A percentile compares a stretch with the other conserved stretches of the same genome.
These are phyloP conservation scores for Lipomyces spencermartinsiae DNA, from an alignment of 805 yeast genomes.

Conservation along the genomic window DNA sequence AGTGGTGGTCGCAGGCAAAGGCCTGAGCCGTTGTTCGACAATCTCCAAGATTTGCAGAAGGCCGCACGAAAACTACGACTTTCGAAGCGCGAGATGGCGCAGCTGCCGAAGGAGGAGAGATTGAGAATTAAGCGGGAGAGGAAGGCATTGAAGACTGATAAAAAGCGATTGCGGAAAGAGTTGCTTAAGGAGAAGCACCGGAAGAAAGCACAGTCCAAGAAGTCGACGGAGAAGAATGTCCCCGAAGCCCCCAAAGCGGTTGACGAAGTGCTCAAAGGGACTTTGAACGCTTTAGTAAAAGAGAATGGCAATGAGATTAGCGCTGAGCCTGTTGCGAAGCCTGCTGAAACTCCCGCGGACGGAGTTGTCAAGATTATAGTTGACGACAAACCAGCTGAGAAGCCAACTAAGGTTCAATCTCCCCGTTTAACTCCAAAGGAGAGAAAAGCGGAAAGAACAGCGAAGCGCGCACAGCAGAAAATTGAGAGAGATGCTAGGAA, in stretches of 20 bases:
- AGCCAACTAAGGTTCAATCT: neutral
- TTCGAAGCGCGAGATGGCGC: neutral
- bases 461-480: neutral
- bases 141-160: neutral
- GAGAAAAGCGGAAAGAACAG: neutral
- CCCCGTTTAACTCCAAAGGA: neutral
- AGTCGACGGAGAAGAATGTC: neutral
- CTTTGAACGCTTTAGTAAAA: neutral
- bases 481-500: neutral
- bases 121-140: neutral
- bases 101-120: conserved; percentile 4
- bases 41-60: conserved; percentile 1
- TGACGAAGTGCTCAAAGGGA: neutral
- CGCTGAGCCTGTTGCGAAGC: neutral
- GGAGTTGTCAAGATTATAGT: neutral
- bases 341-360: neutral
- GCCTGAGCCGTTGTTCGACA: conserved; percentile 2
- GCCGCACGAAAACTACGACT: conserved; percentile 3
- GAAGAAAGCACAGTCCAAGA: neutral
- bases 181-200: neutral
- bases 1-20: neutral
- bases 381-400: neutral
- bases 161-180: neutral
- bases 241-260: neutral
- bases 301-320: neutral